These are phyloP conservation scores for Cladosporium sp. DNA, from an alignment of 2,329 filamentous ascomycete genomes.

Conservation along the genomic window DNA sequence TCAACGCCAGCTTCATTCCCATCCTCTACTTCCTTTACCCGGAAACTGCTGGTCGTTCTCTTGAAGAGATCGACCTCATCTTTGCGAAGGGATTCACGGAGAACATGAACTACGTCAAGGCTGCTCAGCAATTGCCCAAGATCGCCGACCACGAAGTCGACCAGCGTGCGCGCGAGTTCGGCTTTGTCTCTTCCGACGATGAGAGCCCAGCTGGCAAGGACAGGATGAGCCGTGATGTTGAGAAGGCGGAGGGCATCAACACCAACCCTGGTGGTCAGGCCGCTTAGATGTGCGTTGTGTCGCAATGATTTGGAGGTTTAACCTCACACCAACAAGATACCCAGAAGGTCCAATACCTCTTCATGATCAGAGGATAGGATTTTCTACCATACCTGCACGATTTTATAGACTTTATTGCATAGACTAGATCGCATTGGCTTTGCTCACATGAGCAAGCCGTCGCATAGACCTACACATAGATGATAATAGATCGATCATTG, in stretches of 20 bases:
- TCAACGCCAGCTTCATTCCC: conserved; percentile 56
- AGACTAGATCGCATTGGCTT: background rate
- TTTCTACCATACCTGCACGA: conserved; percentile 7
- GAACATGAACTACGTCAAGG: conserved; percentile 41
- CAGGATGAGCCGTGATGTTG: conserved; percentile 7
- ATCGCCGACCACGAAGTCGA: conserved; percentile 41
- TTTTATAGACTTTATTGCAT: conserved; percentile 9
- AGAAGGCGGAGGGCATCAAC: conserved; percentile 21
- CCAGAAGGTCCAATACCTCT: conserved; percentile 7
- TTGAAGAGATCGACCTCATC: conserved; percentile 34
- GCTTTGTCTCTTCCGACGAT: conserved; percentile 36
- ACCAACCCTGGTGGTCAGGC: conserved; percentile 19
- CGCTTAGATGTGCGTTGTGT: conserved; percentile 3
- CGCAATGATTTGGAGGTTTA: conserved; percentile 7
- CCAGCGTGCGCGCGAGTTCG: conserved; percentile 38
- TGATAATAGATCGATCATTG: background rate
- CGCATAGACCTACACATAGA: conserved; percentile 4
- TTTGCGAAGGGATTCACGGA: conserved; percentile 31
- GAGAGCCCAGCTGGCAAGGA: conserved; percentile 22
- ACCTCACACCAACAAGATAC: conserved; percentile 15
- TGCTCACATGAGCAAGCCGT: background rate
- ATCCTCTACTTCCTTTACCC: conserved; percentile 63
- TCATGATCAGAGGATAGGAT: background rate
- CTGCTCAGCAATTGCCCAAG: conserved; percentile 41
- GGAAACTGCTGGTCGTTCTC: conserved; percentile 29